A percentile compares a stretch with the other conserved stretches of the same genome.
phyloP scores from a whole-genome alignment of 345 rosid genomes.

The Acer saccharum region DNA sequence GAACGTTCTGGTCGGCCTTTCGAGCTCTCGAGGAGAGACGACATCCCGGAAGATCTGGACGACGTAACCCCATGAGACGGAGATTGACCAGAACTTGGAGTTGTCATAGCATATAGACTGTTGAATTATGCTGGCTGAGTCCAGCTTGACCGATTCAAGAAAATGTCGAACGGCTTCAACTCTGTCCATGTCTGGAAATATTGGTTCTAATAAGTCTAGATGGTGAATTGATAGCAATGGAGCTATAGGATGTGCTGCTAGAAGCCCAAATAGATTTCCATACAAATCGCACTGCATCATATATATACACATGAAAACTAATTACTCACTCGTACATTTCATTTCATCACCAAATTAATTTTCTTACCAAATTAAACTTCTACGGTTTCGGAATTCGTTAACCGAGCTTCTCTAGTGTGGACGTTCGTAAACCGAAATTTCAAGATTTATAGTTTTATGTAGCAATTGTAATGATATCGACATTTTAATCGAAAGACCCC shows the following conservation, averaged over 20 bases:
- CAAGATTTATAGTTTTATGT: too few species aligned
- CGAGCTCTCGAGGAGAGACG: slow-evolving; percentile 84
- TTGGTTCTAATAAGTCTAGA: slow-evolving; percentile 73
- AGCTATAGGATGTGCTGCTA: slow-evolving; percentile 76
- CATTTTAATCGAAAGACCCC: too few species aligned
- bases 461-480: too few species aligned
- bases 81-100: slow-evolving; percentile 65
- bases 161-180: slow-evolving; percentile 54
- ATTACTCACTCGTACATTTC: too few species aligned
- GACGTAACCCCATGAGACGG: slow-evolving; percentile 83
- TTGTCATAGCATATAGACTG: slow-evolving; percentile 81
- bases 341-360: not conserved
- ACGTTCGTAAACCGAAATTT: too few species aligned
- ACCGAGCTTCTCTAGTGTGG: not conserved
- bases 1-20: slow-evolving; percentile 84
- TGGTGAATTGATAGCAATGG: slow-evolving; percentile 80
- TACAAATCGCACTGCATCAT: slow-evolving; percentile 72
- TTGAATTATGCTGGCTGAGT: slow-evolving; percentile 78
- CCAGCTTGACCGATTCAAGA: slow-evolving; percentile 53
- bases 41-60: slow-evolving; percentile 74
- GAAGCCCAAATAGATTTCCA: slow-evolving; percentile 71
- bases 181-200: slow-evolving; percentile 63
- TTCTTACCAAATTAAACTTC: not conserved
- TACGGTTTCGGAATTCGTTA: not conserved
- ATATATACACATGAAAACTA: not conserved